A percentile compares a stretch with the other conserved stretches of the same genome.
phyloP scores from a whole-genome alignment of 768 basidiomycete genomes.

The Leucogyrophana mollusca region DNA sequence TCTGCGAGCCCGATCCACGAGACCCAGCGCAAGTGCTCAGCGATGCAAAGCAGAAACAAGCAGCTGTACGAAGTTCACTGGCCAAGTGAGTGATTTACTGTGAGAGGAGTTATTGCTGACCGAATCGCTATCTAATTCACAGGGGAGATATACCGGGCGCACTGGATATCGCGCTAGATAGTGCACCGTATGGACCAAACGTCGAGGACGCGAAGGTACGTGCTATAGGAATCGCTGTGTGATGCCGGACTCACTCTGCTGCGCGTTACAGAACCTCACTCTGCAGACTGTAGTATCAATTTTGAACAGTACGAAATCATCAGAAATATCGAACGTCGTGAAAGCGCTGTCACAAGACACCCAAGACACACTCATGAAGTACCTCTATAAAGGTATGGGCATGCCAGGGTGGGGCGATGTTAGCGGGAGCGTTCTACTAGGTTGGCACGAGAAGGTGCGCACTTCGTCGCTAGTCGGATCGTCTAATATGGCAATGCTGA shows the following conservation, averaged over 20 bases:
- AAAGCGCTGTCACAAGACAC: slow-evolving; percentile 68
- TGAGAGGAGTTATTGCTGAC: not conserved
- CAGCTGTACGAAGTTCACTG: slow-evolving; percentile 67
- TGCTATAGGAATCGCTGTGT: not conserved
- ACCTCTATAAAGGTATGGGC: slow-evolving; percentile 96
- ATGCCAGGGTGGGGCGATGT: slow-evolving; percentile 59
- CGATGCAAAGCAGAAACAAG: slow-evolving; percentile 76
- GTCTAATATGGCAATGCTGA: slow-evolving; percentile 7
- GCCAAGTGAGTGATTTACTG: slow-evolving; percentile 55
- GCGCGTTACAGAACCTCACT: slow-evolving; percentile 58
- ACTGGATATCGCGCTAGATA: slow-evolving; percentile 65
- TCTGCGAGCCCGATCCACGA: slow-evolving; percentile 85
- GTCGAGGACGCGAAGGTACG: slow-evolving; percentile 89
- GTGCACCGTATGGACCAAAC: slow-evolving; percentile 84
- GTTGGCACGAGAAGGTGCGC: slow-evolving; percentile 96
- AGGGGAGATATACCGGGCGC: slow-evolving; percentile 82
- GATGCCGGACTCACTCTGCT: not conserved
- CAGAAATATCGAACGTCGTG: slow-evolving; percentile 79
- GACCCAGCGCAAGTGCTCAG: slow-evolving; percentile 68
- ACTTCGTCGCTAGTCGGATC: not conserved
- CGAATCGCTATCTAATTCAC: slow-evolving; percentile 3
- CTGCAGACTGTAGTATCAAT: slow-evolving; percentile 82
- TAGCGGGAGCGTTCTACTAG: slow-evolving; percentile 61
- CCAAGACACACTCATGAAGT: slow-evolving; percentile 96
- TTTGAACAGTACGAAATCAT: slow-evolving; percentile 89